phyloP scores from a whole-genome alignment of 2,329 filamentous ascomycete genomes.

The Aspergillus floridensis region DNA sequence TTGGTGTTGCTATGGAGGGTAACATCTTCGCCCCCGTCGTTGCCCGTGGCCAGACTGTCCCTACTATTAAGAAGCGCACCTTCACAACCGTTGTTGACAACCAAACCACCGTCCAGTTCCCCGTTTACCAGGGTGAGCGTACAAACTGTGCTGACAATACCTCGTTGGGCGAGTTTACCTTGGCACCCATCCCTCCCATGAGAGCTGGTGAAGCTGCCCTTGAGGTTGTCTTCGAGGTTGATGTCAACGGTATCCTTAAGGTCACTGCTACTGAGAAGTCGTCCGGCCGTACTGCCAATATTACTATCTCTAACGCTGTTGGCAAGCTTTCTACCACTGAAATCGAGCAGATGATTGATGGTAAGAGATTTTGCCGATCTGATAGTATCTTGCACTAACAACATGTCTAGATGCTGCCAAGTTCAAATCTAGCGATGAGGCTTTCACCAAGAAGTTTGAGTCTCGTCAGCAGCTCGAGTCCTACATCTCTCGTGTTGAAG shows the following conservation, averaged over 20 bases:
- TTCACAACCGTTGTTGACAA: constrained; percentile 72
- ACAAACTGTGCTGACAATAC: constrained; percentile 99
- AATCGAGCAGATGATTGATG: constrained; percentile 97
- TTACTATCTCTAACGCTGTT: constrained; percentile 99
- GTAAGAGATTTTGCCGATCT: constrained; percentile 42
- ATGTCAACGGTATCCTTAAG: constrained; percentile 99
- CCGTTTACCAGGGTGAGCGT: constrained; percentile 92
- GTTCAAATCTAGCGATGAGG: constrained; percentile 97
- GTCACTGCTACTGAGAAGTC: constrained; percentile 99
- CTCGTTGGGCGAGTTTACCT: constrained; percentile 92
- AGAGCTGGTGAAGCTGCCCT: constrained; percentile 93
- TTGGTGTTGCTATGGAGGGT: constrained; percentile 99
- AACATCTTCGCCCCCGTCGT: constrained; percentile 98
- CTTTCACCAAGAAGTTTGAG: constrained; percentile 99
- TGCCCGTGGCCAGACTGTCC: constrained; percentile 71
- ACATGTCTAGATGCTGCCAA: constrained; percentile 74
- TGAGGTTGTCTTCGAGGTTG: constrained; percentile 98
- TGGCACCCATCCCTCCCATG: constrained; percentile 83
- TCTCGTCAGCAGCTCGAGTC: constrained; percentile 98
- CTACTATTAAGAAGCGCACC: constrained; percentile 78
- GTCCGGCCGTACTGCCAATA: constrained; percentile 96
- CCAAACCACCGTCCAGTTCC: constrained; percentile 85
- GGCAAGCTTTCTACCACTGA: constrained; percentile 92
- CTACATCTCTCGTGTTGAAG: constrained; percentile 97
- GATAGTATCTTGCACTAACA: background rate